Evolutionary conservation across 345 rosid genomes (phyloP), one percentile per base, ranked within the genome.

Genomic region (Nasturtium officinale): DNA sequence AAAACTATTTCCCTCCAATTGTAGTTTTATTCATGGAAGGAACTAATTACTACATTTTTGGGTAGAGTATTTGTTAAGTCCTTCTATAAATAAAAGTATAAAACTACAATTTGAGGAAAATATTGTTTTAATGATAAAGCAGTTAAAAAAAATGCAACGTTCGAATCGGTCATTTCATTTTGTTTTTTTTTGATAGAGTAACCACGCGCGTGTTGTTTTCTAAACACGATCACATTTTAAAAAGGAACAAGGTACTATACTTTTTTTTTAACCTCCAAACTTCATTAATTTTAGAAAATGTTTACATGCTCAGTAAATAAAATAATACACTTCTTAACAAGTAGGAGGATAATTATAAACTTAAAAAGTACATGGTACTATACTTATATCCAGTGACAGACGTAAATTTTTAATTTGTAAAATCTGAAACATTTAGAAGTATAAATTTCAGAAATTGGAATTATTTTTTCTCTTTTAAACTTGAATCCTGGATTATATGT

Each of bases 401-500:
- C 5, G 9, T 18, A 9, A 10, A 18, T 8, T 47, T 40, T 40
- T 40, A 47, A 51, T 53, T 25, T 25, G 57, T 53, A 53, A 12
- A 53, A 25, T 53, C 43, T 17, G 2, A 33, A 57, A 18, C 38
- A 5, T 11, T 16, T 35, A 35, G 9, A 60, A 21, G 0, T 21
- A 21, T 35, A 8, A 2, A 21, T 21, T 7, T 21, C 11, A 38
- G 21, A 21, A 38, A 57, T 5, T 11, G 26, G 2, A 18, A 32
- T 9, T n/a, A 7, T 29, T 16, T 2, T 5, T 18, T n/a, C 2
- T 15, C 8, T 33, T 10, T 29, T 12, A 18, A 40, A 40, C 13
- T 40, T 61, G 20, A 60, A 60, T 28, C 59, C 9, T 51, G 9
- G 35, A 35, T 37, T 21, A 42, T 61, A 23, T 61, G 48, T 61